Percentiles rank a stretch among this genome's conserved stretches.
phyloP scores from a whole-genome alignment of 1,139 yeast genomes.

The Pichiaceae sp. region DNA sequence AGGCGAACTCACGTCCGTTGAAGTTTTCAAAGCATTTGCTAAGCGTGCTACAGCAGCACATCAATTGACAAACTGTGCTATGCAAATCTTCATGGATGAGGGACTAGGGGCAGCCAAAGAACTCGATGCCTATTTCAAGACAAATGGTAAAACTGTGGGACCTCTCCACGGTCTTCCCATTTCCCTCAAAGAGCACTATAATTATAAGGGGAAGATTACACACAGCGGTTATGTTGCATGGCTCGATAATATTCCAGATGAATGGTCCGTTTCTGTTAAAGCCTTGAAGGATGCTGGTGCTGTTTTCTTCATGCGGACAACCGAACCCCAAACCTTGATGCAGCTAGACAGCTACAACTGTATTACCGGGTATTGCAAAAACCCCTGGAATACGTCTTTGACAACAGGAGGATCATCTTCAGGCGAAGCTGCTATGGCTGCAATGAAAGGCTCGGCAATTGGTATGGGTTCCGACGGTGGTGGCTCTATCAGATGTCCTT shows the following conservation, averaged over 20 bases:
- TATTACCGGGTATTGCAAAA: slow-evolving; percentile 37
- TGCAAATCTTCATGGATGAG: slow-evolving; percentile 45
- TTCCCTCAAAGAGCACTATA: slow-evolving; percentile 54
- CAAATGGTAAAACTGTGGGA: slow-evolving; percentile 34
- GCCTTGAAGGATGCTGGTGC: slow-evolving; percentile 39
- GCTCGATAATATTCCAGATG: slow-evolving; percentile 35
- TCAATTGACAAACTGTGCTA: slow-evolving; percentile 44
- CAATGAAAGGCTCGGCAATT: slow-evolving; percentile 49
- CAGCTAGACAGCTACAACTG: slow-evolving; percentile 37
- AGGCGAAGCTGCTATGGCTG: slow-evolving; percentile 62
- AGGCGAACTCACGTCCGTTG: slow-evolving; percentile 31
- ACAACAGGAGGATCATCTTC: slow-evolving; percentile 62
- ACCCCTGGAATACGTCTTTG: slow-evolving; percentile 38
- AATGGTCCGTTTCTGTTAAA: slow-evolving; percentile 39
- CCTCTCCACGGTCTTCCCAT: slow-evolving; percentile 47
- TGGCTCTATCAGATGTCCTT: slow-evolving; percentile 27
- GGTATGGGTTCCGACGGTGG: slow-evolving; percentile 70
- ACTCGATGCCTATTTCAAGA: slow-evolving; percentile 26
- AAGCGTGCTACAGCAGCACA: slow-evolving; percentile 40
- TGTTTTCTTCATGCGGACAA: slow-evolving; percentile 43
- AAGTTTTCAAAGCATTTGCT: slow-evolving; percentile 42
- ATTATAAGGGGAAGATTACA: slow-evolving; percentile 42
- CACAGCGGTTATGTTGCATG: slow-evolving; percentile 48
- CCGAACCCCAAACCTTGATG: slow-evolving; percentile 30
- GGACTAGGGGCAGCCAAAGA: slow-evolving; percentile 16